Base-by-base conservation (phyloP, 129 eudicot genomes). In the Logfia minima region DNA sequence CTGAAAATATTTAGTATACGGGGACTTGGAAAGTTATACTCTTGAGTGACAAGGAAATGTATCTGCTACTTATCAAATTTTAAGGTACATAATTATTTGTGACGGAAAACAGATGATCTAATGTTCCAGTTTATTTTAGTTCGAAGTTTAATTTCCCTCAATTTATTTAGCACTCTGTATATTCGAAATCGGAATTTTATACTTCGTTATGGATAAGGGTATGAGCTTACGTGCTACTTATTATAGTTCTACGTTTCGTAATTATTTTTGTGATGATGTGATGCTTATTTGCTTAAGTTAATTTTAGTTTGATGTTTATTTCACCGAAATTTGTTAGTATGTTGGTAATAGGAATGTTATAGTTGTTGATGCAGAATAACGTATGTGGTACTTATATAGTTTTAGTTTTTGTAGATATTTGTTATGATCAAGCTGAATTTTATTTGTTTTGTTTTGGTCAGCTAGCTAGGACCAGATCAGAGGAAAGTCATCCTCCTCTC, bases 401-500 rank as follows among this genome's bases (percentile, higher is more conserved):
- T n/a, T 59, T 62, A 23, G 62, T 63, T 69, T 60, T 69, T 11
- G 17, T 77, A 53, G 9, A 32, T 52, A 19, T 24, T 19, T 52
- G 66, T 17, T 24, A 13, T 32, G 18, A n/a, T 19, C 73, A 69
- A 62, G 77, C 74, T 80, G 70, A 71, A 73, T 69, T 63, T 45
- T 69, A 28, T 41, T 10, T 60, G 61, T 69, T 64, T 26, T 74
- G 65, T 77, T 70, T 73, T 78, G 65, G 74, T 71, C 82, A 91
- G 96, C 77, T 85, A 29, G 85, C 84, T 77, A 77, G 81, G 64
- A 89, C 83, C 76, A 66, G 80, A 34, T 68, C 75, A 26, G 96
- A 87, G 85, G 97, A 87, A 83, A 76, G 71, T 29, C 85, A 73
- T 32, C 79, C 96, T 45, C 71, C 88, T 18, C 67, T 66, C 62